Evolutionary conservation across 1,139 yeast genomes (phyloP).

Genomic region (Hanseniaspora sp.): DNA sequence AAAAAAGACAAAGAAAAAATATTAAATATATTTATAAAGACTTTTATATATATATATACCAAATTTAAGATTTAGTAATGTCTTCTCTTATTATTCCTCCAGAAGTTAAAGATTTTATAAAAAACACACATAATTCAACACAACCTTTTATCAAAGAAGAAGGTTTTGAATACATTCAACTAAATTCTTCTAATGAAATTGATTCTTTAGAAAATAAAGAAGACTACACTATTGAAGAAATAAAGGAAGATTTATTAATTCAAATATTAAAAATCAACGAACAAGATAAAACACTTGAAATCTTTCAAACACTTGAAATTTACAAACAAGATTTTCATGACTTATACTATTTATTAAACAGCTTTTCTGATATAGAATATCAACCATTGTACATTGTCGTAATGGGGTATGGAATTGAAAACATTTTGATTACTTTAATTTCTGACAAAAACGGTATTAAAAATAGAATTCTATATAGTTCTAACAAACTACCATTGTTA

Average conservation of each 20-base stretch:
- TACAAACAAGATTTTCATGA: slow-evolving; percentile 27
- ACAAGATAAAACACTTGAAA: slow-evolving; percentile 8
- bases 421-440: slow-evolving; percentile 65
- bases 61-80: not conserved
- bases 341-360: slow-evolving; percentile 10
- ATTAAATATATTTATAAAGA: no score
- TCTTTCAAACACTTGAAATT: slow-evolving; percentile 14
- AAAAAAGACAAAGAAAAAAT: no score
- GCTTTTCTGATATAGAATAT: slow-evolving; percentile 32
- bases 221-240: slow-evolving; percentile 31
- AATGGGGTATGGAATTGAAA: slow-evolving; percentile 24
- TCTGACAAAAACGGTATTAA: slow-evolving; percentile 80
- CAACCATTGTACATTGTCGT: slow-evolving; percentile 51
- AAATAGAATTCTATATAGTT: slow-evolving; percentile 86
- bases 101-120: slow-evolving; percentile 29
- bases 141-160: slow-evolving; percentile 33
- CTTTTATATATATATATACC: no score
- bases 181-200: not conserved
- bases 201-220: slow-evolving; percentile 24
- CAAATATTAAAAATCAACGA: slow-evolving; percentile 9
- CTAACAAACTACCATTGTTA: slow-evolving; percentile 66
- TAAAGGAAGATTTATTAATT: slow-evolving; percentile 26
- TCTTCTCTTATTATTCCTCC: slow-evolving; percentile 8
- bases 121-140: slow-evolving; percentile 27
- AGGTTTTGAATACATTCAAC: slow-evolving; percentile 25